phyloP scores from a whole-genome alignment of 345 rosid species.

The Punica granatum region DNA sequence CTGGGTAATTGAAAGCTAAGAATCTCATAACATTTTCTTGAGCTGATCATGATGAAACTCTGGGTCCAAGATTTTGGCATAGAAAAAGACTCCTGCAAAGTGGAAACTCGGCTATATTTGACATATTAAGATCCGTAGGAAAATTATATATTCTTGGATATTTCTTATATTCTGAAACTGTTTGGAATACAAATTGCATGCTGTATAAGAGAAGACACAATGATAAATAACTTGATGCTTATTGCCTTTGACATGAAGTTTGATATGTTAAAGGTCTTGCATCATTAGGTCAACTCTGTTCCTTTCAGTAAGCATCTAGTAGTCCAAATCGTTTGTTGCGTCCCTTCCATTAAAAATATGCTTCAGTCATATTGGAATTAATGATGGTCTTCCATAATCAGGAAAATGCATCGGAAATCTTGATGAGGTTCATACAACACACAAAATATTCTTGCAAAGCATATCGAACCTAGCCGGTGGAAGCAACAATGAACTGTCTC shows the following conservation, averaged over 20 bases:
- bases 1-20: neutral
- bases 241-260: neutral
- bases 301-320: neutral
- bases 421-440: slow-evolving; percentile 53
- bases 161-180: neutral
- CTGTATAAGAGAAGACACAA: neutral
- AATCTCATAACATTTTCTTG: neutral
- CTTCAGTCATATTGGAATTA: neutral
- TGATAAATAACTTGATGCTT: neutral
- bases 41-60: neutral
- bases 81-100: neutral
- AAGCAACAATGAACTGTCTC: slow-evolving; percentile 25
- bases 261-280: neutral
- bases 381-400: slow-evolving; percentile 17
- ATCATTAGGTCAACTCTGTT: neutral
- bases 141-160: neutral
- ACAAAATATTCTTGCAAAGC: slow-evolving; percentile 54
- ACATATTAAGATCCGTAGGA: neutral
- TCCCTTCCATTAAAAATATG: neutral
- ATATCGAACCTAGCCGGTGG: slow-evolving; percentile 40
- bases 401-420: slow-evolving; percentile 58
- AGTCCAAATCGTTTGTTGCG: neutral
- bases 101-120: neutral
- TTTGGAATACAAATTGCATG: neutral
- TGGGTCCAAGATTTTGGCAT: neutral